These are phyloP conservation scores for Suzukiozyma palmioleophila DNA, from an alignment of 1,139 yeast species.

Conservation along the genomic window DNA sequence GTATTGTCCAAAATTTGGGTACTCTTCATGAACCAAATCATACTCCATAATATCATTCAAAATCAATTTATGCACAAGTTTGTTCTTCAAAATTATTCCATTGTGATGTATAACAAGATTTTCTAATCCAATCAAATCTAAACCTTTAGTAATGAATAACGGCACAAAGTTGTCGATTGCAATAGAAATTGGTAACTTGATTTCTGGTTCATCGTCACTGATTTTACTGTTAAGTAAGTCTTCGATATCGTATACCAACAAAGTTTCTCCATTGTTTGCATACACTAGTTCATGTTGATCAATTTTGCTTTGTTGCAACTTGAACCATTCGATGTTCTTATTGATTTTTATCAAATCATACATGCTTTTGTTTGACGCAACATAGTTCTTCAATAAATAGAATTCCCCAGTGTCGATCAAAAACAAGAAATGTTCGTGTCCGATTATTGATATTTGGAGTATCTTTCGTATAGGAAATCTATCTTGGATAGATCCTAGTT, in stretches of 20 bases:
- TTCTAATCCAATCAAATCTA: constrained; percentile 35
- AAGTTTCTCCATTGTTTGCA: constrained; percentile 25
- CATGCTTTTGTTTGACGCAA: constrained; percentile 22
- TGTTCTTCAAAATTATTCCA: constrained; percentile 20
- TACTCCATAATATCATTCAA: constrained; percentile 37
- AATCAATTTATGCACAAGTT: constrained; percentile 28
- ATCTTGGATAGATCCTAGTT: constrained; percentile 28
- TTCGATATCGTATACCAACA: constrained; percentile 27
- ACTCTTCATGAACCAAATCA: constrained; percentile 25
- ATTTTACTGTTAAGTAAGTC: constrained; percentile 23
- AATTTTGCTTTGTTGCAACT: constrained; percentile 21
- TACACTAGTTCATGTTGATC: constrained; percentile 18
- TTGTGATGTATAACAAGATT: constrained; percentile 19
- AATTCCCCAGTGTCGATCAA: constrained; percentile 37
- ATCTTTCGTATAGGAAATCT: constrained; percentile 23
- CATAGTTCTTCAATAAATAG: constrained; percentile 32
- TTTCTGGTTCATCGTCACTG: constrained; percentile 13
- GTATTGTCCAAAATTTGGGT: constrained; percentile 20
- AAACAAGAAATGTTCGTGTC: constrained; percentile 32
- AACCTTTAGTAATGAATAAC: constrained; percentile 15
- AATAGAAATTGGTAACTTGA: constrained; percentile 21
- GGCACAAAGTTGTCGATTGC: constrained; percentile 29
- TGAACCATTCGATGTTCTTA: constrained; percentile 29
- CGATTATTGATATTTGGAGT: constrained; percentile 23
- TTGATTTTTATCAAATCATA: constrained; percentile 35